Percentiles rank a stretch among this genome's conserved stretches.
phyloP scores from a whole-genome alignment of 1,284 basidiomycete genomes.

The Moniliella sp. region DNA sequence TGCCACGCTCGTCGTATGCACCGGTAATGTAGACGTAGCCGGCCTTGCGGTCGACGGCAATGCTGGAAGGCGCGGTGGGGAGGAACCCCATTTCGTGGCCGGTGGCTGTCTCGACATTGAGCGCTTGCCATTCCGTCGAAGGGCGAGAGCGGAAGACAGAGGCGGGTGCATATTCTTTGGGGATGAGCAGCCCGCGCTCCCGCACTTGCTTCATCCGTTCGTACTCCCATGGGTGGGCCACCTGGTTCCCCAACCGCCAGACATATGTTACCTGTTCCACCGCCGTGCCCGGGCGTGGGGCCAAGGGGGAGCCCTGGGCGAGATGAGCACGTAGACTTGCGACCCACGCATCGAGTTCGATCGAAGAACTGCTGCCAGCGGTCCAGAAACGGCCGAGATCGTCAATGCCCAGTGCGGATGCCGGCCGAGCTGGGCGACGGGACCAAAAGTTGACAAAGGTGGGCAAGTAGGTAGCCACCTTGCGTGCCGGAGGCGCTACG shows the following conservation, averaged over 20 bases:
- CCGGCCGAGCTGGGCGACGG: slow-evolving; percentile 3
- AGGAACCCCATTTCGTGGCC: slow-evolving; percentile 13
- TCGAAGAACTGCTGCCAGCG: slow-evolving; percentile 2
- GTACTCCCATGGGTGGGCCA: slow-evolving; percentile 5
- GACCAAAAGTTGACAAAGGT: slow-evolving; percentile 12
- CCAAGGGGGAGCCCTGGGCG: neutral
- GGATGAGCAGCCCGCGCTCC: slow-evolving; percentile 3
- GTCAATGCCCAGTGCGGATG: slow-evolving; percentile 9
- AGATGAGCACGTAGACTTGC: neutral
- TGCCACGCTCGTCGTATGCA: slow-evolving; percentile 14
- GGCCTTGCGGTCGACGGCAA: slow-evolving; percentile 9
- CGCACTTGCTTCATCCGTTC: slow-evolving; percentile 1
- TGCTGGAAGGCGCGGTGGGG: slow-evolving; percentile 10
- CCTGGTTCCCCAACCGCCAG: slow-evolving; percentile 1
- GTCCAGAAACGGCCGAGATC: slow-evolving; percentile 12
- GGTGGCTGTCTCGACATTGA: too few relatives aligned
- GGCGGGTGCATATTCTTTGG: slow-evolving; percentile 3
- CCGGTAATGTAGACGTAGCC: slow-evolving; percentile 10
- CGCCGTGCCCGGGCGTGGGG: slow-evolving; percentile 1
- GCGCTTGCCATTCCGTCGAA: neutral
- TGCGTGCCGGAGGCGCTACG: neutral
- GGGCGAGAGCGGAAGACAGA: slow-evolving; percentile 2
- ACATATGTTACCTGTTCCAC: slow-evolving; percentile 3
- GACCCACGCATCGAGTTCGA: neutral
- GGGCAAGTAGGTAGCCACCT: slow-evolving; percentile 12